Percentiles rank a stretch among this genome's conserved stretches.
These are phyloP conservation scores for Ganoderma leucocontextum DNA, from an alignment of 1,284 basidiomycete genomes.

Conservation along the genomic window DNA sequence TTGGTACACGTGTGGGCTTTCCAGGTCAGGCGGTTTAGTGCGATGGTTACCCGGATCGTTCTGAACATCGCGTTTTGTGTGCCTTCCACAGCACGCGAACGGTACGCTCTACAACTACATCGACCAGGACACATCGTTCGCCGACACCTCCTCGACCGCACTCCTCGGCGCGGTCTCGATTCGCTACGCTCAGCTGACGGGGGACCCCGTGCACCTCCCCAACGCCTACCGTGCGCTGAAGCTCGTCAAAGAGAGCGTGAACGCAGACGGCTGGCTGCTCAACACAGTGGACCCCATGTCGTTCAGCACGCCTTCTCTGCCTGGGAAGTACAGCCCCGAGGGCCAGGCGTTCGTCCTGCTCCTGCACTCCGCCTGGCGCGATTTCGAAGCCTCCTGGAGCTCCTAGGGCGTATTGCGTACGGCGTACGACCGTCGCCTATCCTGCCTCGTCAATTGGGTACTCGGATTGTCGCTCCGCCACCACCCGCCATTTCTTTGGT, in stretches of 20 bases:
- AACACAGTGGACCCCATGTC: conserved; percentile 71
- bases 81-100: conserved; percentile 40
- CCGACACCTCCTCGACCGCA: conserved; percentile 59
- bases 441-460: background rate
- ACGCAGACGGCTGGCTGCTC: conserved; percentile 58
- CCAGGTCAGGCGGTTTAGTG: conserved; percentile 47
- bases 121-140: conserved; percentile 53
- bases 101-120: conserved; percentile 62
- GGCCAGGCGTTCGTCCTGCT: conserved; percentile 75
- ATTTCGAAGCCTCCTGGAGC: conserved; percentile 42
- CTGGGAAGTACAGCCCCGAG: conserved; percentile 59
- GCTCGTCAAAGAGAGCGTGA: conserved; percentile 49
- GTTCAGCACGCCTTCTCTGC: conserved; percentile 52
- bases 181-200: conserved; percentile 45
- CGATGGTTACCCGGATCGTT: too few relatives aligned
- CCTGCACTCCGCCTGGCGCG: conserved; percentile 67
- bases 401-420: background rate
- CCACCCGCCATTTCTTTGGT: background rate
- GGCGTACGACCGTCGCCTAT: background rate
- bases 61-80: conserved; percentile 1
- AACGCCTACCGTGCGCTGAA: conserved; percentile 52
- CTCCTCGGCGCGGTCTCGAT: conserved; percentile 61
- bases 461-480: background rate
- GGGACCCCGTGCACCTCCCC: conserved; percentile 43
- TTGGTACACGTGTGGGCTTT: conserved; percentile 56